phyloP scores from a whole-genome alignment of 208 protist species.

The Wallacemonas sp. region DNA sequence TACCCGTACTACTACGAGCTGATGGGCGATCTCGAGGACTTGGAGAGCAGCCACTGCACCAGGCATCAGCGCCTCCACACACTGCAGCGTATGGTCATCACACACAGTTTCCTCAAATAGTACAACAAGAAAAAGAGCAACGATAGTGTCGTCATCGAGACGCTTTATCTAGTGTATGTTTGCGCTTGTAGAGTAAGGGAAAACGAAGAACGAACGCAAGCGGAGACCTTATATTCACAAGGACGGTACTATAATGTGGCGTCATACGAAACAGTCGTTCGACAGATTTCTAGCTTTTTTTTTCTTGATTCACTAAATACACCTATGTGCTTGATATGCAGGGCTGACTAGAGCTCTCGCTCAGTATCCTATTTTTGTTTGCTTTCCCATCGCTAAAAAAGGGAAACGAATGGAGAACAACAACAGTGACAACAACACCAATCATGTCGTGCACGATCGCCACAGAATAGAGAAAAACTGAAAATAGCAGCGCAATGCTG shows the following conservation, averaged over 20 bases:
- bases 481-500: background rate
- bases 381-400: background rate
- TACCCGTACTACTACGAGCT: conserved; percentile 62
- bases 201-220: too few relatives aligned
- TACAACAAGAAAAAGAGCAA: conserved; percentile 3
- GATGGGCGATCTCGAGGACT: conserved; percentile 67
- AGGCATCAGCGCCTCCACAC: conserved; percentile 52
- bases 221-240: too few relatives aligned
- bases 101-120: conserved; percentile 48
- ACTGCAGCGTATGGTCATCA: conserved; percentile 64
- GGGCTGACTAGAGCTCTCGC: too few relatives aligned
- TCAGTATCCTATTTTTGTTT: background rate
- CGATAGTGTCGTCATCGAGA: too few relatives aligned
- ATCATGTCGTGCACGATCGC: too few relatives aligned
- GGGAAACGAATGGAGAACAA: background rate
- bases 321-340: background rate
- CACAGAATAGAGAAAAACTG: too few relatives aligned
- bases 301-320: background rate
- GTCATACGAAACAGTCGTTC: too few relatives aligned
- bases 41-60: conserved; percentile 55
- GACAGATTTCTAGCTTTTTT: conserved; percentile 3
- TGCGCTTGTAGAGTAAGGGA: too few relatives aligned
- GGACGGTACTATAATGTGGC: too few relatives aligned
- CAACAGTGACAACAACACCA: conserved; percentile 1
- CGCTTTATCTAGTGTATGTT: too few relatives aligned